A percentile compares a stretch with the other conserved stretches of the same genome.
Conservation (phyloP, 345 rosid genomes). For the Murraya koenigii region DNA sequence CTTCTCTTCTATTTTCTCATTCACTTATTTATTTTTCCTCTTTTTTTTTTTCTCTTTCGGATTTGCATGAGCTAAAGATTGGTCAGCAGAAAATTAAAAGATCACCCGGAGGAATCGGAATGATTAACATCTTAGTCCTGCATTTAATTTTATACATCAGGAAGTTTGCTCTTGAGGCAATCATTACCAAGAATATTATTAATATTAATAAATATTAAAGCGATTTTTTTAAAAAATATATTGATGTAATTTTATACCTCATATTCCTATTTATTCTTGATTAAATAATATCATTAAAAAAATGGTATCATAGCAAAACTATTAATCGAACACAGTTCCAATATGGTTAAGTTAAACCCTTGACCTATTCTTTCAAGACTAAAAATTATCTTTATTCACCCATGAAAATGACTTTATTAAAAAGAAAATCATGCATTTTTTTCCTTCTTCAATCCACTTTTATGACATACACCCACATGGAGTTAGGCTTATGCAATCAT, state of each 20-base stretch:
- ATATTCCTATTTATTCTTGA: too few species aligned
- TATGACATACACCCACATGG: constrained; percentile 27
- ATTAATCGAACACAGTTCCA: too few species aligned
- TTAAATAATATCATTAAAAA: too few species aligned
- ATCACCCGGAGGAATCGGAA: not conserved
- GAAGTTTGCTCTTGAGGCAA: not conserved
- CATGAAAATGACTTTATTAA: not conserved
- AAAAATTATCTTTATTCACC: not conserved
- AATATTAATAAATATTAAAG: not conserved
- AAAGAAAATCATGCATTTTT: not conserved
- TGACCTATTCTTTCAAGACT: not conserved
- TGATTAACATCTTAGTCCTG: not conserved
- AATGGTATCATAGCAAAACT: too few species aligned
- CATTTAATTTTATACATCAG: not conserved
- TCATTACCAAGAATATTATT: not conserved
- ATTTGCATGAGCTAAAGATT: too few species aligned
- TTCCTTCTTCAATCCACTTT: not conserved
- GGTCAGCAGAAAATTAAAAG: too few species aligned
- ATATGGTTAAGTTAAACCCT: not conserved
- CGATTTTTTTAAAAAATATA: too few species aligned
- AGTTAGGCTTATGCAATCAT: constrained; percentile 37
- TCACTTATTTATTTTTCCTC: too few species aligned
- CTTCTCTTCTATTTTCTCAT: too few species aligned
- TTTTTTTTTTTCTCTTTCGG: too few species aligned
- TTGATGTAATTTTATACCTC: too few species aligned